These are phyloP conservation scores for Monosporascus sp. DNA, from an alignment of 2,329 filamentous ascomycete species.

Conservation along the genomic window DNA sequence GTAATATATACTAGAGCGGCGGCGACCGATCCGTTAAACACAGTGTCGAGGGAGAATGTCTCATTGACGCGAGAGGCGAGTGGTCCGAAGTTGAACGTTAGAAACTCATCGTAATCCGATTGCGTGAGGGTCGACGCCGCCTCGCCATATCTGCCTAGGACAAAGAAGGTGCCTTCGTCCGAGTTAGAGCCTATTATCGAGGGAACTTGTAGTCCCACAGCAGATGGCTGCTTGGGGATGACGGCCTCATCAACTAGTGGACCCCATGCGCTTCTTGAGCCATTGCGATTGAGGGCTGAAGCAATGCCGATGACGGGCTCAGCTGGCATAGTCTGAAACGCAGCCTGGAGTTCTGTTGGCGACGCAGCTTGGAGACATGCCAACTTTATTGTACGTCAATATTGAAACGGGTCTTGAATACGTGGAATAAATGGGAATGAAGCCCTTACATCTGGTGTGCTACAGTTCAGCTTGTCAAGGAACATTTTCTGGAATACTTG, in stretches of 20 bases:
- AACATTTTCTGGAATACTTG: slow-evolving; percentile 13
- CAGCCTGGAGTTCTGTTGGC: slow-evolving; percentile 3
- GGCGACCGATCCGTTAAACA: slow-evolving; percentile 11
- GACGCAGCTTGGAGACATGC: slow-evolving; percentile 12
- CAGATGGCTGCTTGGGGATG: slow-evolving; percentile 18
- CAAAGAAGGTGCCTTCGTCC: slow-evolving; percentile 20
- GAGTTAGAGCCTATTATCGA: slow-evolving; percentile 20
- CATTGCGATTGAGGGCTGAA: slow-evolving; percentile 10
- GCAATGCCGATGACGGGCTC: slow-evolving; percentile 4
- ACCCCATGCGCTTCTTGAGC: slow-evolving; percentile 10
- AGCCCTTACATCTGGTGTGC: slow-evolving; percentile 11
- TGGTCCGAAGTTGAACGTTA: slow-evolving; percentile 20
- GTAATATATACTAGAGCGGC: slow-evolving; percentile 12
- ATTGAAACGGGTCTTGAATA: neutral
- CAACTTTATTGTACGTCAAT: slow-evolving; percentile 4
- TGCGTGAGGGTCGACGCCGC: slow-evolving; percentile 8
- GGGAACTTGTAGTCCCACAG: slow-evolving; percentile 20
- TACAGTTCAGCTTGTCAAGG: slow-evolving; percentile 18
- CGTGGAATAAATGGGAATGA: neutral
- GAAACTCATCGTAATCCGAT: slow-evolving; percentile 20
- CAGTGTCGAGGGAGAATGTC: slow-evolving; percentile 12
- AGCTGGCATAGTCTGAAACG: slow-evolving; percentile 6
- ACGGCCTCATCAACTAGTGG: slow-evolving; percentile 19
- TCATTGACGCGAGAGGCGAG: slow-evolving; percentile 16
- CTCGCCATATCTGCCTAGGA: slow-evolving; percentile 12